Conservation (phyloP, 2,329 filamentous ascomycete genomes). For the Pseudocercospora musae region DNA sequence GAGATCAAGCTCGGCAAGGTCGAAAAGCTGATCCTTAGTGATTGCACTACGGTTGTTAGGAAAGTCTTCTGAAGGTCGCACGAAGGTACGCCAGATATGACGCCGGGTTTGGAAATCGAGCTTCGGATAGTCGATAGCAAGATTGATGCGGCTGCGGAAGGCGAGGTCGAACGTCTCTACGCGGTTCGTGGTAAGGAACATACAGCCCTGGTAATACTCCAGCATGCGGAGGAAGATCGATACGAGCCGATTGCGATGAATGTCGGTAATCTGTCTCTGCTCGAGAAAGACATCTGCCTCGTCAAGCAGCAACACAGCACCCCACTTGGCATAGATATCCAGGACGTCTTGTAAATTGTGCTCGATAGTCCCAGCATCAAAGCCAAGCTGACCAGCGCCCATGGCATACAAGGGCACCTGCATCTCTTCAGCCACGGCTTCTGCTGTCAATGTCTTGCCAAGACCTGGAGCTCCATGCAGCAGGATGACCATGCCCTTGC, state of each 20-base stretch:
- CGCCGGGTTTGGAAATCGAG: constrained; percentile 27
- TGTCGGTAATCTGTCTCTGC: constrained; percentile 38
- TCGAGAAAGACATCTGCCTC: constrained; percentile 62
- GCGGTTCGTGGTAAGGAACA: constrained; percentile 40
- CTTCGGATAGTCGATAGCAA: constrained; percentile 33
- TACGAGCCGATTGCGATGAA: constrained; percentile 38
- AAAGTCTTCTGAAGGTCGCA: constrained; percentile 13
- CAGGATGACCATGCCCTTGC: constrained; percentile 36
- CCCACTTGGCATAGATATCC: constrained; percentile 50
- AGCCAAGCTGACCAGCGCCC: constrained; percentile 22
- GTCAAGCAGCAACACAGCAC: constrained; percentile 55
- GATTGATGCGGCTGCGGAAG: constrained; percentile 36
- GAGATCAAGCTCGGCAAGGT: constrained; percentile 12
- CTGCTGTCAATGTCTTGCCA: constrained; percentile 34
- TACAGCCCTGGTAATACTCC: constrained; percentile 34
- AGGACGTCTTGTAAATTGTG: constrained; percentile 29
- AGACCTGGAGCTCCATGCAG: constrained; percentile 37
- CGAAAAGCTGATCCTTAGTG: constrained; percentile 13
- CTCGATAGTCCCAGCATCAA: constrained; percentile 16
- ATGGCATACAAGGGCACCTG: constrained; percentile 43
- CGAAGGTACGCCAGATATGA: constrained; percentile 29
- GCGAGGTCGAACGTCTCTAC: constrained; percentile 36
- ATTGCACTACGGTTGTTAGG: constrained; percentile 11
- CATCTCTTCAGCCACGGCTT: constrained; percentile 31
- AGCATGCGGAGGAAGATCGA: constrained; percentile 40